Base-by-base conservation (phyloP, 495 filamentous ascomycete genomes). In the Jackrogersella multiformis region DNA sequence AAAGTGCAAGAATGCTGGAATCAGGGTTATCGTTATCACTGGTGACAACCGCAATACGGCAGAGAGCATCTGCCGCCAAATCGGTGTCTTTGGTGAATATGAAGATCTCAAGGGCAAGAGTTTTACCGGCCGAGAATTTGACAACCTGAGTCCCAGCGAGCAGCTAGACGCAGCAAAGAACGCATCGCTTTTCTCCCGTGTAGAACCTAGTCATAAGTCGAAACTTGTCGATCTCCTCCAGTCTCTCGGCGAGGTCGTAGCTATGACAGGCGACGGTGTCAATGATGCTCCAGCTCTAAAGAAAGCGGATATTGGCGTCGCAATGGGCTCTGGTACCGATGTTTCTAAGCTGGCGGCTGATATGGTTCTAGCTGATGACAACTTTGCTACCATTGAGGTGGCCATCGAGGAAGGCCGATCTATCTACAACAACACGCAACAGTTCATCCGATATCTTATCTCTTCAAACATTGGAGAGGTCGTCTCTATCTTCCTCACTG, bases 351-450 rank as follows among this genome's bases (percentile, higher is more conserved):
- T 99, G 52, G 96, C 96, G 13, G 91, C 96, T 23, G 96, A 99
- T 76, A 99, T 99, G 96, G 95, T 99, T 12, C 88, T 99, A 52
- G 93, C 93, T 24, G 96, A 99, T 80, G 90, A 98, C 78, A 99
- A 99, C 80, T 99, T 99, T 75, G 95, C 96, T 44, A 98, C 96
- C 23, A 99, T 99, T 73, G 91, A 94, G 71, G 85, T 91, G 56
- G 96, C 96, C 32, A 93, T 99, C 53, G 95, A 97, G 78, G 96
- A 99, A 78, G 96, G 96, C 54, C 89, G 96, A 54, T 93, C 93
- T 30, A 99, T 99, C 81, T 99, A 96, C 84, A 97, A 94, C 88
- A 99, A 99, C 84, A 99, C 96, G 2, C 96, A 99, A 75, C 96
- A 99, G 75, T 99, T 99, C 77, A 99, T 99, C 78, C 92, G 96